Percentiles rank a stretch among this genome's conserved stretches.
Conservation (phyloP, 495 filamentous ascomycete genomes). For the Penicillium fimorum region DNA sequence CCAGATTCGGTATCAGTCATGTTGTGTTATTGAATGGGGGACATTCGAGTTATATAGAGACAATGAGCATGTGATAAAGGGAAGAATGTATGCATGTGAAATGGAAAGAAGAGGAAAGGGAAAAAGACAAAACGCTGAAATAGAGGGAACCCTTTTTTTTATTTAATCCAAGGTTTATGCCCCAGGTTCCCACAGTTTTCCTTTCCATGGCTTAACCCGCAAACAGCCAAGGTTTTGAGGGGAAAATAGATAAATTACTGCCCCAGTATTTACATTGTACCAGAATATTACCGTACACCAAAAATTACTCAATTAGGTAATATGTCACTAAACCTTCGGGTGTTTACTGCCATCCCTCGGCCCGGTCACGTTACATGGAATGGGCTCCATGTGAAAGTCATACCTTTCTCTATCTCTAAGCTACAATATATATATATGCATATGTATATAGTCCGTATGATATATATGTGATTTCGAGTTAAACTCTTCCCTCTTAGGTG, state of each 20-base stretch:
- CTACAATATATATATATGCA: no score
- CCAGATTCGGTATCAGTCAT: conserved; percentile 39
- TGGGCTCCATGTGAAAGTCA: neutral
- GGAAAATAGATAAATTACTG: conserved; percentile 3
- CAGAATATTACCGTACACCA: neutral
- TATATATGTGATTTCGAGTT: no score
- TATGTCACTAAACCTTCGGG: neutral
- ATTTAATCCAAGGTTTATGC: conserved; percentile 19
- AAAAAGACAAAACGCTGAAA: conserved; percentile 3
- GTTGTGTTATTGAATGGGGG: conserved; percentile 19
- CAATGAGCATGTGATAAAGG: neutral
- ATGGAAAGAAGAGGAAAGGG: conserved; percentile 1
- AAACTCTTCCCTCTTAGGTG: neutral
- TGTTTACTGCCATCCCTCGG: conserved; percentile 3
- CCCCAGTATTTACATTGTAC: neutral
- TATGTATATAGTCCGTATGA: no score
- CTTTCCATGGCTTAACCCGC: neutral
- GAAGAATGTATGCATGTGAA: conserved; percentile 5
- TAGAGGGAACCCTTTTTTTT: conserved; percentile 31
- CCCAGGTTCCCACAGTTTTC: conserved; percentile 2
- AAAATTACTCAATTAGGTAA: neutral
- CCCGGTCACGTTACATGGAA: conserved; percentile 11
- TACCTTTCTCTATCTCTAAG: no score
- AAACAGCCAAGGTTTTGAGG: conserved; percentile 3
- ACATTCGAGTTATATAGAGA: conserved; percentile 19